phyloP scores from a whole-genome alignment of 805 yeast species.

The Cyberlindnera euphorbiae region DNA sequence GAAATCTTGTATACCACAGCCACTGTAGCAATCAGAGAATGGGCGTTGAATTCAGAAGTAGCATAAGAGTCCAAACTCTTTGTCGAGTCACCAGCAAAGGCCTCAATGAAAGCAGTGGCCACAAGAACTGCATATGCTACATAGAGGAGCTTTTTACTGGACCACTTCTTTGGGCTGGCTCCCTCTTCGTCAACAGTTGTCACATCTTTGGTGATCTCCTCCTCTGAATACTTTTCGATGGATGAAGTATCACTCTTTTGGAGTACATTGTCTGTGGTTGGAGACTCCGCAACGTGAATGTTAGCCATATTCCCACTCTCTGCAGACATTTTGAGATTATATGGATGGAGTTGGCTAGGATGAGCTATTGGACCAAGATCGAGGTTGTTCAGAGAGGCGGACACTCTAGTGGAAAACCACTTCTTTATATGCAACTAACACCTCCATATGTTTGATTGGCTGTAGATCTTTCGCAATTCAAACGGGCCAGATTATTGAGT shows the following conservation, averaged over 20 bases:
- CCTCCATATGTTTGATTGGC: too few species aligned
- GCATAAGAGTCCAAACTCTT: conserved; percentile 27
- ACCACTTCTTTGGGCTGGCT: conserved; percentile 13
- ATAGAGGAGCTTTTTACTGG: conserved; percentile 17
- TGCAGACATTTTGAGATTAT: too few species aligned
- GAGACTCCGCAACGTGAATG: too few species aligned
- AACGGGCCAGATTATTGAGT: not conserved
- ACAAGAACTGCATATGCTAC: conserved; percentile 25
- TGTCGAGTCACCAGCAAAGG: conserved; percentile 27
- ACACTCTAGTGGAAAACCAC: too few species aligned
- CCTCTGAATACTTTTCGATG: too few species aligned
- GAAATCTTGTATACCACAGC: conserved; percentile 35
- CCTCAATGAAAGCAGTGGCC: conserved; percentile 27
- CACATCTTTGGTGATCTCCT: not conserved
- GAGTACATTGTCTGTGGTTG: too few species aligned
- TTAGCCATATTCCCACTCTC: too few species aligned
- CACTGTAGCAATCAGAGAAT: conserved; percentile 34
- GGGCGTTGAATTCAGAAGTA: conserved; percentile 34
- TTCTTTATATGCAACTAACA: too few species aligned
- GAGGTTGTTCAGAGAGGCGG: too few species aligned
- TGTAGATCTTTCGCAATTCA: not conserved
- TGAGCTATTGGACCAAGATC: too few species aligned
- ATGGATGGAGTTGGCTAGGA: too few species aligned
- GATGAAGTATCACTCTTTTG: too few species aligned
- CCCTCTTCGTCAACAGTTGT: not conserved